A percentile compares a stretch with the other conserved stretches of the same genome.
Evolutionary conservation across 176 grass and related monocot species (phyloP).

Genomic region (Carex littledalei): DNA sequence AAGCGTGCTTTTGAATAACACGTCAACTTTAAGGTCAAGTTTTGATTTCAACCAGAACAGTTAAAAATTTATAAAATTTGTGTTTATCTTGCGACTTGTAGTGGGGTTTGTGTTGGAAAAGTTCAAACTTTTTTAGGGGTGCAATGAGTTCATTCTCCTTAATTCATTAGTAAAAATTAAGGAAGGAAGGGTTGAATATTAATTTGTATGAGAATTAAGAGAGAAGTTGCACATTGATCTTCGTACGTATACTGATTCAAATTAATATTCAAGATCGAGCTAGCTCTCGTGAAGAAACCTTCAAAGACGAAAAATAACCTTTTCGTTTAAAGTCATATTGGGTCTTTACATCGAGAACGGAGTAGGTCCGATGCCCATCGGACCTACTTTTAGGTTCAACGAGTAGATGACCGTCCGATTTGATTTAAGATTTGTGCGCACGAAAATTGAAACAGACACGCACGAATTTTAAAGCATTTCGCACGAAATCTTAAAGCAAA

Average conservation of each 20-base stretch:
- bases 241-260: background rate
- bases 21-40: background rate
- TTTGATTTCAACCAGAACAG: slow-evolving; percentile 1
- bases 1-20: background rate
- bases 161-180: background rate
- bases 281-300: background rate
- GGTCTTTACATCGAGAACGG: background rate
- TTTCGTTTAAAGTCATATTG: background rate
- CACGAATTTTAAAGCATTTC: too few species aligned
- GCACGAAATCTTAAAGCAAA: too few species aligned
- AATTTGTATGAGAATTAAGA: background rate
- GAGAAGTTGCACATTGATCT: background rate
- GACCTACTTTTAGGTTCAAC: too few species aligned
- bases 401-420: too few species aligned
- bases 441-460: too few species aligned
- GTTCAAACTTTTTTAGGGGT: background rate
- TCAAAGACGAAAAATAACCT: background rate
- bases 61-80: background rate
- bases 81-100: background rate
- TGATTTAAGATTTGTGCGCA: too few species aligned
- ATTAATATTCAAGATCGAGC: background rate
- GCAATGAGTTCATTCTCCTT: background rate
- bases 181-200: background rate
- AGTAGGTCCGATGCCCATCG: too few species aligned
- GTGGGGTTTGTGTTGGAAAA: background rate